Evolutionary conservation across 1,284 basidiomycete genomes (phyloP), one percentile per base, ranked within the genome.

Genomic region (Tylopilus orsonianus): DNA sequence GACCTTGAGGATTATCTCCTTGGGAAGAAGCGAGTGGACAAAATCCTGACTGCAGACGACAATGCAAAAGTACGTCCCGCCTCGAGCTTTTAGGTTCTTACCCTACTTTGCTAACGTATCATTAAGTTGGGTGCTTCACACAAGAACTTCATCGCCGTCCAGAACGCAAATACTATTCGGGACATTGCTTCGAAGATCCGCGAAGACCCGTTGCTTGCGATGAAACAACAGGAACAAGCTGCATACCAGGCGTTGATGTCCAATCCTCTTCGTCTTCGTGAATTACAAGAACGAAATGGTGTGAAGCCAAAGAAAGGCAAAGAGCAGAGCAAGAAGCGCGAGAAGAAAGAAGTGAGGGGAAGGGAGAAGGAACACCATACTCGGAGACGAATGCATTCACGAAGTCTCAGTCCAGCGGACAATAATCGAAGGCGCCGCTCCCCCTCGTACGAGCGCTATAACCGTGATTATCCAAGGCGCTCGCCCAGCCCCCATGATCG

Each of bases 11-110:
- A 96, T 59, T 99, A 99, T 64, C 74, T 99, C 5, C 77, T 99
- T 24, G 97, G 96, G n/a, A 99, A 98, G 81, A 97, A 96, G 74
- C 75, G 96, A 45, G 95, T 99, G 1, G 97, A 99, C 69, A 94
- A 98, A 72, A 88, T 97, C 22, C 71, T 99, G 53, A 91, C 84
- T 24, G 90, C 85, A 35, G 92, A 95, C 60, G 92, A 95, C 64
- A 87, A 95, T 60, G 86, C 81, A 52, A 90, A 89, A 78, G 92
- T 93, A 56, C 52, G 80, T 65, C 16, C 22, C 27, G 12, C 33
- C 38, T 38, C 12, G 5, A 14, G n/a, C n/a, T n/a, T n/a, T n/a
- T n/a, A 9, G 10, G 19, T 16, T 16, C n/a, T 16, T 44, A 8
- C 23, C 14, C 44, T 41, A 33, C 10, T 44, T 30, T 22, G 33